These are phyloP conservation scores for Beauveria rudraprayagi DNA, from an alignment of 2,329 filamentous ascomycete genomes.

Conservation along the genomic window DNA sequence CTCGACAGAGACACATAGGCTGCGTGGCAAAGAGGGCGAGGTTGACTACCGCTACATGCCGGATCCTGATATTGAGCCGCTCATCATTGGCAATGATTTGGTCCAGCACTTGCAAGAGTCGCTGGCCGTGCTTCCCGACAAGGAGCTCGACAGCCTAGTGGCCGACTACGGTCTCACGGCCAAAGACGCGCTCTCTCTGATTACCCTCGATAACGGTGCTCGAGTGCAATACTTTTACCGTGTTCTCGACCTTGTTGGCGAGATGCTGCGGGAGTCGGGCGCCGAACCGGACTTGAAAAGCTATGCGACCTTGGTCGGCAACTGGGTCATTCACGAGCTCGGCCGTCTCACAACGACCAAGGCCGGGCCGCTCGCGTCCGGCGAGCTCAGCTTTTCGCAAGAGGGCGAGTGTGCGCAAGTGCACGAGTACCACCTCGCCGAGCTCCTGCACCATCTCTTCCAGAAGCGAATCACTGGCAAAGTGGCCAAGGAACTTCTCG, in stretches of 20 bases:
- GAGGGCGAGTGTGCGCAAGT: constrained; percentile 41
- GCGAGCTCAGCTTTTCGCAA: constrained; percentile 39
- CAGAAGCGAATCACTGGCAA: constrained; percentile 43
- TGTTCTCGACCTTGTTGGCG: constrained; percentile 44
- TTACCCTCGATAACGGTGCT: constrained; percentile 68
- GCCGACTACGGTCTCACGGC: constrained; percentile 58
- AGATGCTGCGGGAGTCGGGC: constrained; percentile 17
- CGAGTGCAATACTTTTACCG: constrained; percentile 75
- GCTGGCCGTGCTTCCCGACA: constrained; percentile 66
- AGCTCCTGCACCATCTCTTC: constrained; percentile 42
- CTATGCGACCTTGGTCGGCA: constrained; percentile 43
- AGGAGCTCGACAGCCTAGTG: constrained; percentile 55
- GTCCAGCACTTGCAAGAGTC: constrained; percentile 53
- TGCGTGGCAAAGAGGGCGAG: constrained; percentile 91
- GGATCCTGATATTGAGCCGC: constrained; percentile 78
- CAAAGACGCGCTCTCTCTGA: constrained; percentile 77
- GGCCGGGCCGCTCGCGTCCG: constrained; percentile 23
- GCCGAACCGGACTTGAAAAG: constrained; percentile 21
- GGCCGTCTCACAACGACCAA: constrained; percentile 56
- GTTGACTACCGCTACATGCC: constrained; percentile 99
- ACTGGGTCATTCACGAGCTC: constrained; percentile 69
- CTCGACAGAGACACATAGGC: constrained; percentile 66
- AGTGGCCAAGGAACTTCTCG: constrained; percentile 51
- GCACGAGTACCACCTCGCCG: constrained; percentile 38
- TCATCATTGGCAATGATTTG: constrained; percentile 66